Base-by-base conservation (phyloP, 257 asterid genomes). In the Rhazya stricta region DNA sequence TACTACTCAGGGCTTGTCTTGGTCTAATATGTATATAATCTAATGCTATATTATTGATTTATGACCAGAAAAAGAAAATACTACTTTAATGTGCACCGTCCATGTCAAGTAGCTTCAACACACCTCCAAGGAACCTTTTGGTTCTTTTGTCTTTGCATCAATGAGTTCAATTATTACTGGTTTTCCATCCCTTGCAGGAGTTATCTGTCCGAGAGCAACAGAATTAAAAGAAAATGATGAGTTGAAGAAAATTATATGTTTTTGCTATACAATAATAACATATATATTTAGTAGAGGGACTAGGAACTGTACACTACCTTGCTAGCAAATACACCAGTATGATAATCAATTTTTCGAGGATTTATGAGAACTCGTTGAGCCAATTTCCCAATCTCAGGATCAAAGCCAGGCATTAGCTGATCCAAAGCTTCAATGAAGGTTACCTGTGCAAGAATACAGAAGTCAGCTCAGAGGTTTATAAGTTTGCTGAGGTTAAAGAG, bases 91-190 rank as follows among this genome's bases (percentile, higher is more conserved):
- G n/a, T n/a, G 46, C 36, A 41, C 30, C 6, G 45, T 16, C 39
- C 79, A 68, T 27, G 8, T 19, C 23, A 77, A 39, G 27, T 9
- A 60, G 56, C 16, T 70, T 62, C 45, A 73, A 73, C 83, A 80
- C 77, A 94, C 96, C 96, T 94, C 97, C 77, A 91, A 76, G 39
- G 91, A 86, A 45, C 87, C 96, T 88, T 90, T 92, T 57, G 91
- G 92, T 76, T 92, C 97, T 85, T 92, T 94, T 50, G 99, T 94
- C 89, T 92, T 94, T 75, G 99, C 97, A 84, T 94, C 99, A 82
- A 94, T 90, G 71, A 94, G 92, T 91, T 91, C 97, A 77, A 94
- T 91, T 80, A 85, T 90, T 74, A 94, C 97, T 63, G 98, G 98
- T 74, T 89, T 94, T 85, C 98, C 98, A 87, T 94, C 91, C 88